Evolutionary conservation across 768 basidiomycete species (phyloP).

Genomic region (Mrakia frigida): DNA sequence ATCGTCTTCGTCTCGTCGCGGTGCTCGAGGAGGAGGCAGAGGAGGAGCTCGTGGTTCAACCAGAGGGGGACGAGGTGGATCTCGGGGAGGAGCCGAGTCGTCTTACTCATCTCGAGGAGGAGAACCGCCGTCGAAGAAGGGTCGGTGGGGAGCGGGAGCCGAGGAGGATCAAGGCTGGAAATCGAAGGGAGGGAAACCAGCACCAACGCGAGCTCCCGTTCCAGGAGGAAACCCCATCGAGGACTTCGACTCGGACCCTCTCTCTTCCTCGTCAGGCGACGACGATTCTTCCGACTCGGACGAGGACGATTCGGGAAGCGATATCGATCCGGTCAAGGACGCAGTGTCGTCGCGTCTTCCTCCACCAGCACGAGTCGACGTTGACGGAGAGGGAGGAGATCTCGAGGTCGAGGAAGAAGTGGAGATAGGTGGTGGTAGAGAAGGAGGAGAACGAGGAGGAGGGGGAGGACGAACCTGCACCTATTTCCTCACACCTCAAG

Average conservation of each 20-base stretch:
- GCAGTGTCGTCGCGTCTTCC: conserved; percentile 39
- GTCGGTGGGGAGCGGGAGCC: conserved; percentile 2
- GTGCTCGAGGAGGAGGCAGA: conserved; percentile 39
- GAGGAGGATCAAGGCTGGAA: conserved; percentile 13
- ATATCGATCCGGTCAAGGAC: conserved; percentile 40
- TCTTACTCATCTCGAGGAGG: not conserved
- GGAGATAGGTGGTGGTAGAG: not conserved
- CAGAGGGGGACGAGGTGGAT: conserved; percentile 40
- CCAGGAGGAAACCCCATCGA: conserved; percentile 12
- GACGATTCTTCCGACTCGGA: conserved; percentile 24
- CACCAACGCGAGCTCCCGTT: not conserved
- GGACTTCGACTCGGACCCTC: conserved; percentile 39
- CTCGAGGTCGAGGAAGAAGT: not conserved
- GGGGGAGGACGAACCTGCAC: conserved; percentile 2
- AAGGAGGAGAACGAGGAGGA: not conserved
- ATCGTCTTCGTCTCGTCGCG: conserved; percentile 23
- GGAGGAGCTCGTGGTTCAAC: conserved; percentile 33
- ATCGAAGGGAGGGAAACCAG: not conserved
- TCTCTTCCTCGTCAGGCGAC: conserved; percentile 22
- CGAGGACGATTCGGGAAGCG: conserved; percentile 15
- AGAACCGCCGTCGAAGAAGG: not conserved
- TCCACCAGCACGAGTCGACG: conserved; percentile 10
- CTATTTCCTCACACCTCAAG: conserved; percentile 19
- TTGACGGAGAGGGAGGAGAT: conserved; percentile 12
- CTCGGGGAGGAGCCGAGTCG: not conserved